These are phyloP conservation scores for Phylloporus sp. DNA, from an alignment of 1,284 basidiomycete species.

Conservation along the genomic window DNA sequence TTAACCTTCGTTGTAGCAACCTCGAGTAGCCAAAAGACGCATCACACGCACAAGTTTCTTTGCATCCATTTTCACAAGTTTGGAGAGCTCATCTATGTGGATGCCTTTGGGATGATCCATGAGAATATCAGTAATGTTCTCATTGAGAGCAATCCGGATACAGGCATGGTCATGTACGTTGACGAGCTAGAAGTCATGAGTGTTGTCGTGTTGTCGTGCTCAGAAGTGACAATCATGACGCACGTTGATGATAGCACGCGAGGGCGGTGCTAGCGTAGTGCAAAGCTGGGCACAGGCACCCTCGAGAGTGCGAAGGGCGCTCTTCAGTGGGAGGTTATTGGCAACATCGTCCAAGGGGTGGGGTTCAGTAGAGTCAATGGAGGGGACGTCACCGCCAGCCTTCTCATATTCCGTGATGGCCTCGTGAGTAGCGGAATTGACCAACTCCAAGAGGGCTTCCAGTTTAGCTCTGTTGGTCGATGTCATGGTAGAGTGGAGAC, in stretches of 20 bases:
- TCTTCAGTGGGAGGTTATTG: slow-evolving; percentile 29
- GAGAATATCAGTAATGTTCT: slow-evolving; percentile 37
- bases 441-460: slow-evolving; percentile 28
- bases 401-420: slow-evolving; percentile 34
- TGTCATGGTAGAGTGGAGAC: no score
- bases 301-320: slow-evolving; percentile 31
- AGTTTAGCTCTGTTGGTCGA: no score
- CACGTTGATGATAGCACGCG: slow-evolving; percentile 33
- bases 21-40: slow-evolving; percentile 41
- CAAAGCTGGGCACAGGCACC: slow-evolving; percentile 35
- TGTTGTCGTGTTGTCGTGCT: no score
- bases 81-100: slow-evolving; percentile 35
- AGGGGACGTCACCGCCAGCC: slow-evolving; percentile 25
- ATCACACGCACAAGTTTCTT: slow-evolving; percentile 39
- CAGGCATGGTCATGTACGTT: no score
- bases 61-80: slow-evolving; percentile 29
- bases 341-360: slow-evolving; percentile 29
- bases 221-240: no score
- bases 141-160: no score
- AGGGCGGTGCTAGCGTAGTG: slow-evolving; percentile 32
- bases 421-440: slow-evolving; percentile 30
- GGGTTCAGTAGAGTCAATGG: slow-evolving; percentile 25
- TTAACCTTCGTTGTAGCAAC: slow-evolving; percentile 41
- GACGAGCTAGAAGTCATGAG: no score
- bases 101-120: slow-evolving; percentile 33